Conservation (phyloP, 1,284 basidiomycete species). For the Agroathelia rolfsii region DNA sequence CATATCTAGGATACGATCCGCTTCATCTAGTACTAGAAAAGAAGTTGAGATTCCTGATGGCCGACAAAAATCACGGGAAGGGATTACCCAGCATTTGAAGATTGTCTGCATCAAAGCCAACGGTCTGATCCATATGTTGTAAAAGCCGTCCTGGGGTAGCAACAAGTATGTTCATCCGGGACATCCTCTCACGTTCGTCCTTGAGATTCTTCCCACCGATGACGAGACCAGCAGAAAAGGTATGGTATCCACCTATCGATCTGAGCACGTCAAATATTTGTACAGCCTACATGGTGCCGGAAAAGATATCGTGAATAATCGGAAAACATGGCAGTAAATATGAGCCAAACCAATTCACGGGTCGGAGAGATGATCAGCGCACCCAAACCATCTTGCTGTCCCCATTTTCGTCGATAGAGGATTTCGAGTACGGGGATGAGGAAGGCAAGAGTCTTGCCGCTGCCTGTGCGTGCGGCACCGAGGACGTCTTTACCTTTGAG, state of each 20-base stretch:
- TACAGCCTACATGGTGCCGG: conserved; percentile 54
- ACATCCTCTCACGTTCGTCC: conserved; percentile 82
- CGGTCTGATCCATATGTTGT: conserved; percentile 98
- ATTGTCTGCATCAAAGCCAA: conserved; percentile 87
- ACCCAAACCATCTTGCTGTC: conserved; percentile 77
- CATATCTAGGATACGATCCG: conserved; percentile 94
- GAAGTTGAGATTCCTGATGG: conserved; percentile 4
- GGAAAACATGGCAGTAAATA: not conserved
- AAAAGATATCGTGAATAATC: not conserved
- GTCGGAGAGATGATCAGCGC: conserved; percentile 94
- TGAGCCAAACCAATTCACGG: conserved; percentile 67
- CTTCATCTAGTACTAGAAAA: conserved; percentile 82
- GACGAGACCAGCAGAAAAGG: conserved; percentile 90
- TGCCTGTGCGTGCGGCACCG: conserved; percentile 73
- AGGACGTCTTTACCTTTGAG: conserved; percentile 64
- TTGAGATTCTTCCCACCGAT: conserved; percentile 96
- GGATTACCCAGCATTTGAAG: conserved; percentile 76
- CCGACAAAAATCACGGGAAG: conserved; percentile 2
- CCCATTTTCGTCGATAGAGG: conserved; percentile 70
- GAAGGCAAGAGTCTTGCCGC: conserved; percentile 80
- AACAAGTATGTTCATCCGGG: conserved; percentile 94
- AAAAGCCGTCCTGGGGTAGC: conserved; percentile 92
- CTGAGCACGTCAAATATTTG: conserved; percentile 96
- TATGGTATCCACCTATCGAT: conserved; percentile 84
- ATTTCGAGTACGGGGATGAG: conserved; percentile 71